Conservation (phyloP, 331 rosid genomes). For the Phaseolus coccineus region DNA sequence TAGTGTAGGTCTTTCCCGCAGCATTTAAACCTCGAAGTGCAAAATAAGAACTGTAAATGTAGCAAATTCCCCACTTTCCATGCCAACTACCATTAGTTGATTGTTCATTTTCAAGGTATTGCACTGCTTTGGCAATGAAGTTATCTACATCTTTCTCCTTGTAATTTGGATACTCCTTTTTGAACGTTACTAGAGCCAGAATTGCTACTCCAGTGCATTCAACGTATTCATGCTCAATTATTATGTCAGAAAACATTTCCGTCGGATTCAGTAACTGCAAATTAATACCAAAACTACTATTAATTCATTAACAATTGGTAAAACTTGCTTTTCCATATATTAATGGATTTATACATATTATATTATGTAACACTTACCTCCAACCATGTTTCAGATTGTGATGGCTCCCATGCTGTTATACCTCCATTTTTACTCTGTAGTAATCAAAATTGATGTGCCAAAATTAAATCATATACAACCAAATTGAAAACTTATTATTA, state of each 20-base stretch:
- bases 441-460: no score
- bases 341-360: no score
- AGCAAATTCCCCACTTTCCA: not conserved
- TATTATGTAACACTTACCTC: no score
- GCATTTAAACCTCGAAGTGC: slow-evolving; percentile 54
- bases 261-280: not conserved
- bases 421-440: no score
- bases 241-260: not conserved
- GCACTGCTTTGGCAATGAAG: slow-evolving; percentile 13
- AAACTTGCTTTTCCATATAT: no score
- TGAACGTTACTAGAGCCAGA: not conserved
- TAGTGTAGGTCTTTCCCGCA: slow-evolving; percentile 63
- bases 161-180: not conserved
- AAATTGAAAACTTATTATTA: no score
- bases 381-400: no score
- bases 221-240: slow-evolving; percentile 19
- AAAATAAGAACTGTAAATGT: not conserved
- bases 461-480: no score
- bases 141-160: not conserved
- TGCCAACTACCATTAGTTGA: not conserved
- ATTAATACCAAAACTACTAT: no score
- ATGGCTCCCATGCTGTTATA: no score
- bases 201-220: not conserved
- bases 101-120: not conserved
- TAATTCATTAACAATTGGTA: no score